Base-by-base conservation (phyloP, 1,139 yeast genomes). In the Candida sojae region DNA sequence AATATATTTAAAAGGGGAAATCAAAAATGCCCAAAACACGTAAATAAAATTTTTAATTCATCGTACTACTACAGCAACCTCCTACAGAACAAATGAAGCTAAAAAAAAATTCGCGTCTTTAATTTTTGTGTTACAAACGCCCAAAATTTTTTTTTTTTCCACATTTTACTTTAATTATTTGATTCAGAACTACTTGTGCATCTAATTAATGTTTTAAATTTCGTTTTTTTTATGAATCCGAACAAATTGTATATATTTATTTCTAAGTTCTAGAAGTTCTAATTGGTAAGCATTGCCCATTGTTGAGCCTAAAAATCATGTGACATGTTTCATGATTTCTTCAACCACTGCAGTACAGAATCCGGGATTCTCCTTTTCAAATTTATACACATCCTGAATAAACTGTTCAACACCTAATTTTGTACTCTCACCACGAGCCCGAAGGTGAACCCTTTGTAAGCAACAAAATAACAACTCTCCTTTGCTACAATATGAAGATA, bases 291-390 rank as follows among this genome's bases (percentile, higher is more conserved):
- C 3, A 17, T 17, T 17, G 21, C 21, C 3, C 21, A 17, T 17
- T 3, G 21, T 17, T 17, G 21, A 17, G 21, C 21, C 3, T 17
- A 17, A 17, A 17, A 31, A 10, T 31, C 17, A n/a, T 11, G 33
- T 31, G 33, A 10, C 7, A 36, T 36, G 29, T 42, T 46, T 43
- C 46, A 49, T 53, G 34, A 63, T 21, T 57, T 85, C 90, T 62
- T 84, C 88, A 32, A 83, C 68, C n/a, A 85, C 70, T 0, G 87
- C 87, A 50, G 82, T 84, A 48, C 82, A 67, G 33, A 86, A 67
- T 0, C 92, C 92, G 0, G 88, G 85, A 50, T 79, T 80, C n/a
- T 66, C 62, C 37, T 59, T 54, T 57, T 86, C 91, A 47, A 73
- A 73, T n/a, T 59, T 60, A 2, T 60, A 55, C 44, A 82, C 64